Percentiles rank a stretch among this genome's conserved stretches.
These are phyloP conservation scores for Heterobasidion annosum DNA, from an alignment of 1,284 basidiomycete genomes.

Conservation along the genomic window DNA sequence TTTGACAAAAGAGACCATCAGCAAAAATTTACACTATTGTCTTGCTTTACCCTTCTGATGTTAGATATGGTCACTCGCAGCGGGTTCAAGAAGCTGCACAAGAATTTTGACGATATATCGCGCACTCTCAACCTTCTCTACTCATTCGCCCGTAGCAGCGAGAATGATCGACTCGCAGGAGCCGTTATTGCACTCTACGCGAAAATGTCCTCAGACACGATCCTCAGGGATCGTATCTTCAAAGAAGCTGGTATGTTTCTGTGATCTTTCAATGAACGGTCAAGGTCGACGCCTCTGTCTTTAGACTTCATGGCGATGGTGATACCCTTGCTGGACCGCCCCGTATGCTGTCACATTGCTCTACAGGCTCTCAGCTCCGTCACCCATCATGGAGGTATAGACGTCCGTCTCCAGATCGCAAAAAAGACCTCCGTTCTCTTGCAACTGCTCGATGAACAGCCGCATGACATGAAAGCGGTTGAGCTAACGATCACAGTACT, in stretches of 20 bases:
- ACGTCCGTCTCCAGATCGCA: conserved; percentile 42
- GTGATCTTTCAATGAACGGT: not conserved
- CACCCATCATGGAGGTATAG: conserved; percentile 50
- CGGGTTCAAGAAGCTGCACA: conserved; percentile 54
- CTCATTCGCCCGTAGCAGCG: not conserved
- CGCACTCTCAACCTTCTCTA: conserved; percentile 30
- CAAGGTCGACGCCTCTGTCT: not conserved
- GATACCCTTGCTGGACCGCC: conserved; percentile 38
- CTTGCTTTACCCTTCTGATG: not conserved
- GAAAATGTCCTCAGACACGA: conserved; percentile 51
- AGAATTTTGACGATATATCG: conserved; percentile 42
- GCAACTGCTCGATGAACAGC: conserved; percentile 34
- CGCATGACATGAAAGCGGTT: conserved; percentile 37
- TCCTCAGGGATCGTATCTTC: conserved; percentile 48
- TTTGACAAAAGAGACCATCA: not conserved
- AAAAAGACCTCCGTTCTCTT: conserved; percentile 30
- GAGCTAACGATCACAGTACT: conserved; percentile 45
- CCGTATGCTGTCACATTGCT: conserved; percentile 37
- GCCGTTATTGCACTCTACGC: conserved; percentile 53
- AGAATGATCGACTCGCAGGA: conserved; percentile 17
- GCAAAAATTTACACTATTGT: not conserved
- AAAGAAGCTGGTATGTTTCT: conserved; percentile 31
- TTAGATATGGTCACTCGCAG: conserved; percentile 44
- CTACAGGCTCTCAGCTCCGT: conserved; percentile 46
- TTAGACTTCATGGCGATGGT: conserved; percentile 46